phyloP scores from a whole-genome alignment of 176 grass and related monocot species.

The Musa troglodytarum region DNA sequence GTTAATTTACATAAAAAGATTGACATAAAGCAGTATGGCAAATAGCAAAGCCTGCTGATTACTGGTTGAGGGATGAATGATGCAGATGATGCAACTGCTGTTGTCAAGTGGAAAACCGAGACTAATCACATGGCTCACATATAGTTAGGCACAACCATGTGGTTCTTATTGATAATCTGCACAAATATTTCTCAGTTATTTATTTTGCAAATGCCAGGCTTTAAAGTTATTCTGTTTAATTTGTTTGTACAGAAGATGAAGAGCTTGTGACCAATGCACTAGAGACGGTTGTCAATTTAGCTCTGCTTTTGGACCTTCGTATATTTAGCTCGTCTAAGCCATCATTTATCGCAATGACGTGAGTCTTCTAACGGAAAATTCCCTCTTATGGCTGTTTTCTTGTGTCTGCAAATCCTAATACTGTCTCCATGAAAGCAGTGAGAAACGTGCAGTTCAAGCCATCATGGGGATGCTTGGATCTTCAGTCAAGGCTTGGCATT shows the following conservation, averaged over 20 bases:
- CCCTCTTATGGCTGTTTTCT: conserved; percentile 11
- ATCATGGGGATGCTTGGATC: conserved; percentile 95
- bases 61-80: not conserved
- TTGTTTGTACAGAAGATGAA: conserved; percentile 69
- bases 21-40: too few relatives aligned
- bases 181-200: not conserved
- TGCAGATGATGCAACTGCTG: not conserved
- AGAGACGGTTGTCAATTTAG: conserved; percentile 95
- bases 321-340: conserved; percentile 93
- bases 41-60: not conserved
- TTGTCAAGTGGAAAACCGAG: not conserved
- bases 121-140: not conserved
- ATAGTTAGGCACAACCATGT: not conserved
- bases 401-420: conserved; percentile 10
- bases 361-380: conserved; percentile 22
- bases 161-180: not conserved
- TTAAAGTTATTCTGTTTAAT: conserved; percentile 22
- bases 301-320: conserved; percentile 85
- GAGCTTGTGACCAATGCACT: conserved; percentile 98
- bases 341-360: conserved; percentile 89
- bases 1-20: too few relatives aligned
- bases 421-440: conserved; percentile 35
- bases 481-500: conserved; percentile 86
- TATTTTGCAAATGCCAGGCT: not conserved
- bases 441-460: conserved; percentile 81